Conservation (phyloP, 2,329 filamentous ascomycete species). For the Penicillium palitans region DNA sequence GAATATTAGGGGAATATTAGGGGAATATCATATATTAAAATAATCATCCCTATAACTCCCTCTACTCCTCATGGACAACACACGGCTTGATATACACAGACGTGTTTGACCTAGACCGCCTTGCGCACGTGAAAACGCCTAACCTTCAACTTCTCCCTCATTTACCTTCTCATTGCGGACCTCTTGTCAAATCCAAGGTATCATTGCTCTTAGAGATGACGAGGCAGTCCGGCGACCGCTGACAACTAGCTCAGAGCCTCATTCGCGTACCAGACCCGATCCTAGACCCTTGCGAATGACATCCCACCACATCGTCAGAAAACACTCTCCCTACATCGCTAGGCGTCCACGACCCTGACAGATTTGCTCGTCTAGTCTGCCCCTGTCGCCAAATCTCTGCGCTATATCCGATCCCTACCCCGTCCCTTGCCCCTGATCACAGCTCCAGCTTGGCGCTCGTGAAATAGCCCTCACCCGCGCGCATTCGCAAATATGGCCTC, state of each 20-base stretch:
- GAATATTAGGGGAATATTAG: neutral
- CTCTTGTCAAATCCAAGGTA: slow-evolving; percentile 8
- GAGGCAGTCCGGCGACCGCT: slow-evolving; percentile 6
- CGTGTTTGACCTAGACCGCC: slow-evolving; percentile 23
- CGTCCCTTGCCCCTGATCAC: neutral
- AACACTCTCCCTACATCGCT: slow-evolving; percentile 4
- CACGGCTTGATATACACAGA: neutral
- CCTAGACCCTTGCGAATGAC: slow-evolving; percentile 22
- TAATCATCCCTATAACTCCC: neutral
- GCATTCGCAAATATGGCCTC: slow-evolving; percentile 32
- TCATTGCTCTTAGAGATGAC: neutral
- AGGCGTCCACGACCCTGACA: slow-evolving; percentile 11
- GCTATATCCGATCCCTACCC: neutral
- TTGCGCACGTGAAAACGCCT: slow-evolving; percentile 28
- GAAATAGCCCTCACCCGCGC: slow-evolving; percentile 18
- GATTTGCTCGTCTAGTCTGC: neutral
- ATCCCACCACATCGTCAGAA: slow-evolving; percentile 10
- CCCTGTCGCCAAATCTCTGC: neutral
- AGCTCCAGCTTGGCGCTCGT: neutral
- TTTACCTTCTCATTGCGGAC: neutral
- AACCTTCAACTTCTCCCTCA: slow-evolving; percentile 9
- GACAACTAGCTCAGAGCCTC: slow-evolving; percentile 10
- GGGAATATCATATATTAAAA: neutral
- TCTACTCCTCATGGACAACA: neutral
- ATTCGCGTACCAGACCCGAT: neutral